Evolutionary conservation across 768 basidiomycete genomes (phyloP).

Genomic region (Tylopilus plumbeoviolaceoides): DNA sequence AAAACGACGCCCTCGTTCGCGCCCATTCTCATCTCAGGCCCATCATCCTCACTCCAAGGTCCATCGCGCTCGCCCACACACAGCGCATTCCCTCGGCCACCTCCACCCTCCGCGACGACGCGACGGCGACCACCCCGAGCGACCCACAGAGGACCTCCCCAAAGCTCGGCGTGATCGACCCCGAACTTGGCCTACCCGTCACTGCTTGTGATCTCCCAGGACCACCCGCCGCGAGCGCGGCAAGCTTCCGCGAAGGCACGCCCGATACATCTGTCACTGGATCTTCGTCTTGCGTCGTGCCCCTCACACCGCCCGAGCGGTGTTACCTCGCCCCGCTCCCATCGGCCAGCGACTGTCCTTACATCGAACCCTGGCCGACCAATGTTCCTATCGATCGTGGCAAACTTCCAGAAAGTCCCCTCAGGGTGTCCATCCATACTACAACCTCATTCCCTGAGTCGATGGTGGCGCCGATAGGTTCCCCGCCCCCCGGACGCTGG

Average conservation of each 20-base stretch:
- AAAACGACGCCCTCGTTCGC: slow-evolving; percentile 10
- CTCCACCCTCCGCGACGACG: slow-evolving; percentile 10
- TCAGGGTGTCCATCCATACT: slow-evolving; percentile 15
- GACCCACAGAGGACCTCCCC: slow-evolving; percentile 16
- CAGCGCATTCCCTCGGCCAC: slow-evolving; percentile 11
- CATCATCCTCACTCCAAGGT: slow-evolving; percentile 16
- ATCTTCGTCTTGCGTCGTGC: slow-evolving; percentile 3
- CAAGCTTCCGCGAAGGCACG: slow-evolving; percentile 3
- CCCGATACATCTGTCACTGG: slow-evolving; percentile 7
- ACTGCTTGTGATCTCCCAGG: not conserved
- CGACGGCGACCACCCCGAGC: not conserved
- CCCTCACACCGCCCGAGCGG: slow-evolving; percentile 24
- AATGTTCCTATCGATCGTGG: slow-evolving; percentile 1
- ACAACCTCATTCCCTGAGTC: slow-evolving; percentile 1
- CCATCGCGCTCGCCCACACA: not conserved
- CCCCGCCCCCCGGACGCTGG: slow-evolving; percentile 14
- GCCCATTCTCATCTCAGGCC: slow-evolving; percentile 18
- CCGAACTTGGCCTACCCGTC: slow-evolving; percentile 16
- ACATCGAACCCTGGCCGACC: slow-evolving; percentile 21
- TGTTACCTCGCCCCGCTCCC: slow-evolving; percentile 18
- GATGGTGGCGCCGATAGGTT: slow-evolving; percentile 4
- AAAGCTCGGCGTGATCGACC: slow-evolving; percentile 11
- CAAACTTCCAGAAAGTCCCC: slow-evolving; percentile 18
- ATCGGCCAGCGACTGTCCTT: slow-evolving; percentile 19
- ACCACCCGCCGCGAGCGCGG: not conserved